These are phyloP conservation scores for Aegilops speltoides DNA, from an alignment of 176 grass and related monocot genomes.

Conservation along the genomic window DNA sequence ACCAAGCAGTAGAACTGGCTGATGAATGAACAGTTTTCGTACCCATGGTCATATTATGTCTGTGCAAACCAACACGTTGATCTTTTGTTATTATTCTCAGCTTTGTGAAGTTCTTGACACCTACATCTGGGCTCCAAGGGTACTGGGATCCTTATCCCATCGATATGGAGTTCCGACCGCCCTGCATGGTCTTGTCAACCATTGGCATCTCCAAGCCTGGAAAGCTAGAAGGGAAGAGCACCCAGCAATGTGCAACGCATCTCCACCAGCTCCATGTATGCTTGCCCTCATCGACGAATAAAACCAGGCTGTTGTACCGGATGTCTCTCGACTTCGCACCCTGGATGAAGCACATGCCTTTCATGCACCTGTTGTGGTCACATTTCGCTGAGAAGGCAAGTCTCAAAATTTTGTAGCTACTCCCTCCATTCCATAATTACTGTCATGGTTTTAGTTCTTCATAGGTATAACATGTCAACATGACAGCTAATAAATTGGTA, in stretches of 20 bases:
- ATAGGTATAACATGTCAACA: not conserved
- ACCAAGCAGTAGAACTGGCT: not conserved
- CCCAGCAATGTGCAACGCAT: constrained; percentile 80
- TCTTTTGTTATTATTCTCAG: constrained; percentile 32
- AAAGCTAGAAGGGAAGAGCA: constrained; percentile 79
- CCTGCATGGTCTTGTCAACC: constrained; percentile 90
- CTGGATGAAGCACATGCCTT: constrained; percentile 84
- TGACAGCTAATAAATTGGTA: not conserved
- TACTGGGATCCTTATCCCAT: constrained; percentile 99
- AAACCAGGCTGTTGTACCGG: constrained; percentile 90
- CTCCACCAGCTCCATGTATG: constrained; percentile 95
- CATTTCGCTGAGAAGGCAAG: constrained; percentile 92
- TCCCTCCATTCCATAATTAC: too few relatives aligned
- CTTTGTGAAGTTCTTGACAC: constrained; percentile 92
- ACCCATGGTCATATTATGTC: not conserved
- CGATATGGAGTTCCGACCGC: constrained; percentile 94
- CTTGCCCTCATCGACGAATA: constrained; percentile 82
- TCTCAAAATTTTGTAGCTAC: not conserved
- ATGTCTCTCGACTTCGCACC: constrained; percentile 97
- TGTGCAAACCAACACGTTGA: not conserved
- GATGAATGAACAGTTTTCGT: not conserved
- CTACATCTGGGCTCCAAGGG: constrained; percentile 83
- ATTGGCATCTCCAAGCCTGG: constrained; percentile 97
- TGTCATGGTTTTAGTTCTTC: too few relatives aligned
- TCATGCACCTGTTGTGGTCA: constrained; percentile 81